These are phyloP conservation scores for Phytophthora kernoviae DNA, from an alignment of 352 stramenopile genomes.

Conservation along the genomic window DNA sequence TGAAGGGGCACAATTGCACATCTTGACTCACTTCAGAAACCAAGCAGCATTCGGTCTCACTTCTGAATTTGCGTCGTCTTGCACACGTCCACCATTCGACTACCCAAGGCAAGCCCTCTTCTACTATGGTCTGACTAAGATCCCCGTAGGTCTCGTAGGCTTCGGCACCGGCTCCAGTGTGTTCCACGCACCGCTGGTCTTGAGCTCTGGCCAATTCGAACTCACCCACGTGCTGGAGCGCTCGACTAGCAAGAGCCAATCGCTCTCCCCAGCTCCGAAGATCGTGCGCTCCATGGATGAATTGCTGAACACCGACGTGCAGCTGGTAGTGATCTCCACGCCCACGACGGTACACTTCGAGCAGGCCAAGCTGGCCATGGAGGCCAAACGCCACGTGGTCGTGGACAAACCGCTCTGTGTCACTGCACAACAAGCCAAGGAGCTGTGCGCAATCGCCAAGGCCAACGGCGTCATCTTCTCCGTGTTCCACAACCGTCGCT, in stretches of 20 bases:
- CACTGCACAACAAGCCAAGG: slow-evolving; percentile 52
- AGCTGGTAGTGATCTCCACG: slow-evolving; percentile 78
- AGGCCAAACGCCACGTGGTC: slow-evolving; percentile 76
- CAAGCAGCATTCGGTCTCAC: background rate
- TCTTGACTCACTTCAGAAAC: background rate
- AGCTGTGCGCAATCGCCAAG: slow-evolving; percentile 53
- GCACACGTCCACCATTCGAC: background rate
- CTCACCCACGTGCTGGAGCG: slow-evolving; percentile 82
- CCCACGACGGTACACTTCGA: slow-evolving; percentile 78
- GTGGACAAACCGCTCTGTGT: slow-evolving; percentile 80
- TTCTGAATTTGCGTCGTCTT: background rate
- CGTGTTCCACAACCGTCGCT: slow-evolving; percentile 81
- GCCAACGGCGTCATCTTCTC: slow-evolving; percentile 65
- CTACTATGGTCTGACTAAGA: slow-evolving; percentile 20
- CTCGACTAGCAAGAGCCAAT: slow-evolving; percentile 64
- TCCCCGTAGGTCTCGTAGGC: slow-evolving; percentile 69
- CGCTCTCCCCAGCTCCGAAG: slow-evolving; percentile 43
- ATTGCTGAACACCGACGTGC: slow-evolving; percentile 58
- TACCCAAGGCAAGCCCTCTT: too few relatives aligned
- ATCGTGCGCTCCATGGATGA: slow-evolving; percentile 80
- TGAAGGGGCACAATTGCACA: too few relatives aligned
- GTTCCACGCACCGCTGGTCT: slow-evolving; percentile 75
- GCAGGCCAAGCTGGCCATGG: slow-evolving; percentile 70
- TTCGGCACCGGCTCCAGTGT: slow-evolving; percentile 75
- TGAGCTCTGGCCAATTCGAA: slow-evolving; percentile 61